phyloP scores from a whole-genome alignment of 257 asterid species.

The Scutellaria galericulata region DNA sequence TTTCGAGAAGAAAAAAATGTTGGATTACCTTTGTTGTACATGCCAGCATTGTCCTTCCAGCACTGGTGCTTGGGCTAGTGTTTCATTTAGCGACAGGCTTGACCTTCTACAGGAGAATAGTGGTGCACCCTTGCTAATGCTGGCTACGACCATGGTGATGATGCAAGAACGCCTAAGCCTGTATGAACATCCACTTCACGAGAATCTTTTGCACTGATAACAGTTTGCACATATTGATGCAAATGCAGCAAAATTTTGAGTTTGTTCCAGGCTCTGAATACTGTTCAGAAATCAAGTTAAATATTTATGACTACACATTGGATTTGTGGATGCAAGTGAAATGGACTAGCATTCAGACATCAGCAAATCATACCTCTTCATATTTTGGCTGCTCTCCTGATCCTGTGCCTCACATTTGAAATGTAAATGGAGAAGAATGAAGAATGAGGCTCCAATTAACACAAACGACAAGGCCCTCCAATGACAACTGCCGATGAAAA shows the following conservation, averaged over 20 bases:
- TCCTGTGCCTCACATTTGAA: neutral
- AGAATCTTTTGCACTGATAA: neutral
- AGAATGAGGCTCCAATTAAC: neutral
- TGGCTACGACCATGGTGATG: too few species aligned
- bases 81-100: too few species aligned
- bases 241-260: neutral
- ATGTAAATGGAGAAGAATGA: neutral
- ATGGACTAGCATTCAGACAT: neutral
- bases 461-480: neutral
- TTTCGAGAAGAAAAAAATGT: neutral
- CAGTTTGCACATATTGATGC: neutral
- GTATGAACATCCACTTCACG: too few species aligned
- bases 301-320: neutral
- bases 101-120: too few species aligned
- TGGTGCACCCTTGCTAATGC: too few species aligned
- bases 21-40: conserved; percentile 1
- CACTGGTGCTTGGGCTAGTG: too few species aligned
- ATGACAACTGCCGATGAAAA: neutral
- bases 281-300: neutral
- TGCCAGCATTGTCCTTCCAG: neutral
- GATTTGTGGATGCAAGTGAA: neutral
- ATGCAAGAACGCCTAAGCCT: too few species aligned
- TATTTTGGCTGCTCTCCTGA: neutral
- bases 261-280: conserved; percentile 4
- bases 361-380: conserved; percentile 15